Base-by-base conservation (phyloP, 495 filamentous ascomycete species). In the Podospora pseudoanserina region DNA sequence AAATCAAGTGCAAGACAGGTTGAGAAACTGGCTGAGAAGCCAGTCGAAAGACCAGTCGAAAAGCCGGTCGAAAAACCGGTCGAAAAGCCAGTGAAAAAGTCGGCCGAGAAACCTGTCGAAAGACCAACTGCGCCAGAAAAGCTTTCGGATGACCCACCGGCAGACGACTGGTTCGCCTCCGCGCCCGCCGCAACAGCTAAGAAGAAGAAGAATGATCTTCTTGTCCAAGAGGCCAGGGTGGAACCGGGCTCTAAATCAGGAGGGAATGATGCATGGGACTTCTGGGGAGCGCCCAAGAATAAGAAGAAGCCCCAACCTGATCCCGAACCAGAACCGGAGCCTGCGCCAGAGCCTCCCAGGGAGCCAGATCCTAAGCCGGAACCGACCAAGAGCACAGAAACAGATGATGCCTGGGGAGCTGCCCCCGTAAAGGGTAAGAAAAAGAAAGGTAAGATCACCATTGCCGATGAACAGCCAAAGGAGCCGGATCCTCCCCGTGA, bases 111-210 rank as follows among this genome's bases (percentile, higher is more conserved):
- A 4, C 54, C 54, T 6, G 54, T 56, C 16, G 54, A 18, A 13
- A 56, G 15, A 56, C 6, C 54, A 18, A 4, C 6, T 13, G 64
- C 66, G 44, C 56, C 74, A 13, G 39, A 13, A 13, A 11, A 49
- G 15, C 7, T 49, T 49, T 2, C 13, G 7, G 39, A 49, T 6
- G 39, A 49, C 4, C 70, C 65, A 1, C 79, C 82, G n/a, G 77
- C 77, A 27, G 80, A 79, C 71, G 79, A 78, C 26, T 71, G 71
- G 18, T 82, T 80, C 56, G 64, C 70, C 6, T 61, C 76, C 7
- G 63, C 68, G 61, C 75, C 74, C 70, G 74, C 75, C 55, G 62
- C 58, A 49, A 49, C 39, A 49, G 13, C 39, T 4, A 70, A 71
- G 62, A 69, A 66, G 19, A 69, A 69, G 44, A 66, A 66, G 53